Evolutionary conservation across 2,329 filamentous ascomycete genomes (phyloP), one percentile per base, ranked within the genome.

Genomic region (Pyrenophora teres): DNA sequence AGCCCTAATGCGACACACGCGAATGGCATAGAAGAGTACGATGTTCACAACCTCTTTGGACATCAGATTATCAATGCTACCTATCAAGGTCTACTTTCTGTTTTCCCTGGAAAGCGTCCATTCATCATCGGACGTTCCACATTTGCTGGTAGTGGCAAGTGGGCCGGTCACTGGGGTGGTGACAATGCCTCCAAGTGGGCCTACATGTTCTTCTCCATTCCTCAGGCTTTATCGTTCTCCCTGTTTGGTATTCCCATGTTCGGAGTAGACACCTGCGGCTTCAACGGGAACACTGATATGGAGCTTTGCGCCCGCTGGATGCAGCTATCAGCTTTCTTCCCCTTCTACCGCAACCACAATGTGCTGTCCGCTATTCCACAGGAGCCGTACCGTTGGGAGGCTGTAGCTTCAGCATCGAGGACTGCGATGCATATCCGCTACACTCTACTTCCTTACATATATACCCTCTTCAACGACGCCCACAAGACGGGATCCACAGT

Each of bases 101-200:
- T 89, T 15, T 83, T 84, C 53, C 84, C 87, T 0, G 79, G 76
- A 12, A 88, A 89, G 70, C 85, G 91, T 0, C 91, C 91, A 0
- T 90, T 95, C 74, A 88, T 96, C 67, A 91, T 96, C 64, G 89
- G 88, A 0, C 86, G 91, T 13, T 90, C 87, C 33, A 94, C 90
- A 1, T 94, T 93, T 65, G 81, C 89, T 8, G 90, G 90, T 3
- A 84, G 84, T 0, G 90, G 91, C 1, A 85, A 84, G 69, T 88
- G 83, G 76, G 87, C 89, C 1, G 90, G 89, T 1, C 90, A 94
- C 72, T 95, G 90, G 90, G 89, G 89, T 25, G 89, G 72, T 23
- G 77, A 93, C 70, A 92, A 92, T 65, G 76, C 78, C 15, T 87
- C 86, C 3, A 80, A 83, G 12, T 93, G 87, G 84, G 80, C 81